A percentile compares a stretch with the other conserved stretches of the same genome.
Conservation (phyloP, 2,329 filamentous ascomycete genomes). For the Fonsecaea multimorphosa region DNA sequence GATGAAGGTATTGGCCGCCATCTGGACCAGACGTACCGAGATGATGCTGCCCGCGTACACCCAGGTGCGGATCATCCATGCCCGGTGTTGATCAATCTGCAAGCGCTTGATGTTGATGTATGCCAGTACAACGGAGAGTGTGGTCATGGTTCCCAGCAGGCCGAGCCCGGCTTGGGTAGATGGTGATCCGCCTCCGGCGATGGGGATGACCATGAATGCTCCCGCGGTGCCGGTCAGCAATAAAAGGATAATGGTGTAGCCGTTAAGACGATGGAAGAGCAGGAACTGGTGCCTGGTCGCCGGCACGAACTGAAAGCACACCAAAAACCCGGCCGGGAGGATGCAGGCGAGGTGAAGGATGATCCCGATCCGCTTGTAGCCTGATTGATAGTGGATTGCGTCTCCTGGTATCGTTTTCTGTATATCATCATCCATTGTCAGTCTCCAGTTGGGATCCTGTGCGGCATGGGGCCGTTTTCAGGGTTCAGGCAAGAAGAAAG, state of each 20-base stretch:
- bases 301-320: slow-evolving; percentile 52
- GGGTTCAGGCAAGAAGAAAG: background rate
- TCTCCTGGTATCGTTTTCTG: slow-evolving; percentile 47
- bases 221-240: slow-evolving; percentile 55
- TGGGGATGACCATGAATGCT: slow-evolving; percentile 60
- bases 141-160: slow-evolving; percentile 54
- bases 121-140: slow-evolving; percentile 54
- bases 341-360: slow-evolving; percentile 50
- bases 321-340: slow-evolving; percentile 48
- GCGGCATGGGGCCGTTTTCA: background rate
- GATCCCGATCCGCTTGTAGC: slow-evolving; percentile 49
- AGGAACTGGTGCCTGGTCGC: slow-evolving; percentile 55
- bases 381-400: slow-evolving; percentile 51
- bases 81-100: slow-evolving; percentile 68
- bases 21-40: slow-evolving; percentile 44
- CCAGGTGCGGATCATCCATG: slow-evolving; percentile 68
- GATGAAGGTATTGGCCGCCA: slow-evolving; percentile 51
- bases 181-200: slow-evolving; percentile 61
- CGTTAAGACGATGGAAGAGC: slow-evolving; percentile 65
- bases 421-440: background rate
- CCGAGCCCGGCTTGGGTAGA: slow-evolving; percentile 57
- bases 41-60: slow-evolving; percentile 48
- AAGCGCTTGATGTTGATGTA: slow-evolving; percentile 64
- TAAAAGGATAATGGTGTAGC: slow-evolving; percentile 61
- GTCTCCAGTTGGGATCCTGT: background rate